Conservation (phyloP, 2,329 filamentous ascomycete genomes). For the Cladobotryum protrusum region DNA sequence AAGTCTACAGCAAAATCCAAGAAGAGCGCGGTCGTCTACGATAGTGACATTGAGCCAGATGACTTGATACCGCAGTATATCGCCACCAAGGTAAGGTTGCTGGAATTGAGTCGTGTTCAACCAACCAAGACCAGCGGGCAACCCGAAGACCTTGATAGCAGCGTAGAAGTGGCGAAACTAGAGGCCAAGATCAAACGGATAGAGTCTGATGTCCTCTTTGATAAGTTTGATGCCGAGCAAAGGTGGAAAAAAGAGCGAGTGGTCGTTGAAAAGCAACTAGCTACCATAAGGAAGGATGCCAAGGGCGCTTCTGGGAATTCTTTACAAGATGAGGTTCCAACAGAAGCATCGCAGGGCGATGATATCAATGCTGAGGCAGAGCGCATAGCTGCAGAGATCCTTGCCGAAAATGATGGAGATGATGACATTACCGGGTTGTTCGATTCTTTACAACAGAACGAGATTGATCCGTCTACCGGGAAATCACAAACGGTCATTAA, state of each 20-base stretch:
- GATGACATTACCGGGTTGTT: constrained; percentile 49
- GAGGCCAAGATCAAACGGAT: constrained; percentile 70
- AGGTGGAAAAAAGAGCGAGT: constrained; percentile 57
- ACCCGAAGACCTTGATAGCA: constrained; percentile 20
- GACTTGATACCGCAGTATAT: constrained; percentile 71
- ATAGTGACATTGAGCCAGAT: constrained; percentile 69
- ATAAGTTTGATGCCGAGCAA: constrained; percentile 57
- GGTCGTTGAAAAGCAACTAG: constrained; percentile 55
- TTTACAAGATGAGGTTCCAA: constrained; percentile 27
- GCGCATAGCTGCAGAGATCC: constrained; percentile 51
- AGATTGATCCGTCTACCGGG: constrained; percentile 53
- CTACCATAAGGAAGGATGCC: constrained; percentile 38
- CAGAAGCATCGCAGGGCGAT: constrained; percentile 3
- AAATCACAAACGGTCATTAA: constrained; percentile 52
- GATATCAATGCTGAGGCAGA: constrained; percentile 52
- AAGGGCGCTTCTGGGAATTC: constrained; percentile 18
- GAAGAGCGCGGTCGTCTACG: constrained; percentile 45
- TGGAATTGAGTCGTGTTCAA: constrained; percentile 36
- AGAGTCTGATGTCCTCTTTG: constrained; percentile 71
- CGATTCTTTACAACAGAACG: constrained; percentile 53
- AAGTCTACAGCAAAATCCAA: constrained; percentile 29
- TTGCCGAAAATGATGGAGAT: constrained; percentile 49
- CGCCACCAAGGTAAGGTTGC: constrained; percentile 63
- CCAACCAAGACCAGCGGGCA: constrained; percentile 6
- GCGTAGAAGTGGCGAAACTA: constrained; percentile 55